Evolutionary conservation across 1,139 yeast species (phyloP), one percentile per base, ranked within the genome.

Genomic region (Williopsis jadinii): DNA sequence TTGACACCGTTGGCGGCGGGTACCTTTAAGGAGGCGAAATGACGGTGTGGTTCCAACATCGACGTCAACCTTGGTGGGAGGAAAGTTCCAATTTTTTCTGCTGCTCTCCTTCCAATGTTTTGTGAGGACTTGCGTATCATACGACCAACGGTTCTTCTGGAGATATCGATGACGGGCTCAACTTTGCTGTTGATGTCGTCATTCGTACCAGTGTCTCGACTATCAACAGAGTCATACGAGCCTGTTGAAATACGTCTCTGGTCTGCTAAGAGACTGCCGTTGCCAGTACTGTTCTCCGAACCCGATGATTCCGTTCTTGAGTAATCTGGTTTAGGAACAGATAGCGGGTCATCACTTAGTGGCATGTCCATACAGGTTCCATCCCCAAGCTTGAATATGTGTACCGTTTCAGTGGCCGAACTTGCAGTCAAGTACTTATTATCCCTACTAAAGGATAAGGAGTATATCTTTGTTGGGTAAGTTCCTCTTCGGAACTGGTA

Each of bases 401-500:
- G 98, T 11, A 92, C 95, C 0, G 98, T 92, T 44, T 85, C 95
- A 30, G 95, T 86, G 1, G 97, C 84, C 36, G 95, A 83, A 27
- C 95, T 80, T 2, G 94, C 97, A 28, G 88, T 77, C 33, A 92
- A 73, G 55, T 84, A 79, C 40, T 70, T 70, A 50, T 88, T 83
- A 51, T 85, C 85, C 30, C 74, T 71, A 53, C 94, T 84, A 63
- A 92, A 92, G 30, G 81, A 75, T 49, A 92, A 70, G 2, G 95
- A 82, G 56, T 81, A 84, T n/a, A 92, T 87, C 54, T 74, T 80
- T 8, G 97, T 84, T 3, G 95, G 95, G 58, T 90, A 90, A 1
- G 97, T 85, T 2, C 98, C 98, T 57, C 97, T 73, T 52, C 98
- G 72, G 62, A 92, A 92, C 61, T 92, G 97, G 57, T 78, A 87